phyloP scores from a whole-genome alignment of 257 asterid genomes.

The Solanum virginianum region DNA sequence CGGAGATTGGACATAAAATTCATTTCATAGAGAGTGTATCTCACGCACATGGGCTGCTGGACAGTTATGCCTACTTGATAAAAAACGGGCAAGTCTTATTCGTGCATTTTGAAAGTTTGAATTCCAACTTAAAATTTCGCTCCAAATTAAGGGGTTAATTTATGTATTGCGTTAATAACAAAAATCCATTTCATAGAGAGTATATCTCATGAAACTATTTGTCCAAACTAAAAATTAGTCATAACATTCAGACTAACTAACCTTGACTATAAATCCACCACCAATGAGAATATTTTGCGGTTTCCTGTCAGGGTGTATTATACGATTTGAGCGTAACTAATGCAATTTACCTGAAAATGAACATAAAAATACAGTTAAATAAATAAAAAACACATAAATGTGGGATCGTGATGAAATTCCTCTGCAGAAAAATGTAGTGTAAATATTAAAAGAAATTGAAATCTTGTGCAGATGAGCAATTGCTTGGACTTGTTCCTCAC shows the following conservation, averaged over 20 bases:
- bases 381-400: neutral
- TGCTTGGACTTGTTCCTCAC: slow-evolving; percentile 97
- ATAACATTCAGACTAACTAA: slow-evolving; percentile 3
- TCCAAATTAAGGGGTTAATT: too few relatives aligned
- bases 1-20: too few relatives aligned
- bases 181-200: too few relatives aligned
- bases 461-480: slow-evolving; percentile 40
- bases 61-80: too few relatives aligned
- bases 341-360: slow-evolving; percentile 60
- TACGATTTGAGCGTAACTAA: slow-evolving; percentile 94
- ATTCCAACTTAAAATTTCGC: too few relatives aligned
- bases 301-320: slow-evolving; percentile 96
- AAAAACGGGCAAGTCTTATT: too few relatives aligned
- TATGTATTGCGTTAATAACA: too few relatives aligned
- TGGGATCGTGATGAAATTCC: neutral
- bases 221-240: neutral
- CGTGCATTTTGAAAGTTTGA: too few relatives aligned
- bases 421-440: neutral
- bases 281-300: slow-evolving; percentile 98
- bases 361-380: neutral
- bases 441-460: neutral
- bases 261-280: slow-evolving; percentile 90
- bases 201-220: neutral
- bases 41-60: too few relatives aligned
- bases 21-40: too few relatives aligned